phyloP scores from a whole-genome alignment of 805 yeast species.

The Candida corydali region DNA sequence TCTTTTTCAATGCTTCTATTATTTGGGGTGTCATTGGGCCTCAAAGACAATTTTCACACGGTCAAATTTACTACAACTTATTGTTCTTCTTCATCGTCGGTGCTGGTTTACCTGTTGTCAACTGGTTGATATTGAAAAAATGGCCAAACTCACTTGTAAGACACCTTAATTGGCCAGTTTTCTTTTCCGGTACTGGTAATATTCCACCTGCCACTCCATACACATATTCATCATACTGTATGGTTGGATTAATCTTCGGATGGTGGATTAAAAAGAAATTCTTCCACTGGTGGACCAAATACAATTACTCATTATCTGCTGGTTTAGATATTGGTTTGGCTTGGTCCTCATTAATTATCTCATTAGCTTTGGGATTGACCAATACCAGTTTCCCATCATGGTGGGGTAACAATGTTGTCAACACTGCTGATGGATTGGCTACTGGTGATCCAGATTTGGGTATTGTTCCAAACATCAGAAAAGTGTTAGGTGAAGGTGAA shows the following conservation, averaged over 20 bases:
- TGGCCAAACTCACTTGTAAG: slow-evolving; percentile 35
- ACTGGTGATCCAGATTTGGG: slow-evolving; percentile 13
- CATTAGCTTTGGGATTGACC: slow-evolving; percentile 22
- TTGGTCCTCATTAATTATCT: slow-evolving; percentile 34
- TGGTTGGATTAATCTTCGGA: slow-evolving; percentile 27
- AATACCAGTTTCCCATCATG: slow-evolving; percentile 32
- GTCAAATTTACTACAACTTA: slow-evolving; percentile 24
- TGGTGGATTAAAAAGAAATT: slow-evolving; percentile 36
- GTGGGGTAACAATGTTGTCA: slow-evolving; percentile 63
- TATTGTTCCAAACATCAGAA: slow-evolving; percentile 18
- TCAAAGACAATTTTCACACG: slow-evolving; percentile 17
- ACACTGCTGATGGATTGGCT: slow-evolving; percentile 34
- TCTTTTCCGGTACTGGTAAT: slow-evolving; percentile 47
- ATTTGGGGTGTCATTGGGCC: slow-evolving; percentile 42
- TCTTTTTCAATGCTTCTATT: slow-evolving; percentile 40
- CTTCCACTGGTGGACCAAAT: slow-evolving; percentile 44
- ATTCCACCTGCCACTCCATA: slow-evolving; percentile 76
- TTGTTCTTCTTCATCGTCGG: slow-evolving; percentile 39
- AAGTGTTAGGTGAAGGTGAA: slow-evolving; percentile 35
- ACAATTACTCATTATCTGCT: slow-evolving; percentile 42
- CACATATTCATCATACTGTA: slow-evolving; percentile 55
- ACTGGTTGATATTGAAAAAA: slow-evolving; percentile 36
- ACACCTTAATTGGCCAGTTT: slow-evolving; percentile 36
- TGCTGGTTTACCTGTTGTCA: slow-evolving; percentile 30
- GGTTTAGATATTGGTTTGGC: slow-evolving; percentile 45